Evolutionary conservation across 176 grass and related monocot species (phyloP).

Genomic region (Aegilops umbellulata): DNA sequence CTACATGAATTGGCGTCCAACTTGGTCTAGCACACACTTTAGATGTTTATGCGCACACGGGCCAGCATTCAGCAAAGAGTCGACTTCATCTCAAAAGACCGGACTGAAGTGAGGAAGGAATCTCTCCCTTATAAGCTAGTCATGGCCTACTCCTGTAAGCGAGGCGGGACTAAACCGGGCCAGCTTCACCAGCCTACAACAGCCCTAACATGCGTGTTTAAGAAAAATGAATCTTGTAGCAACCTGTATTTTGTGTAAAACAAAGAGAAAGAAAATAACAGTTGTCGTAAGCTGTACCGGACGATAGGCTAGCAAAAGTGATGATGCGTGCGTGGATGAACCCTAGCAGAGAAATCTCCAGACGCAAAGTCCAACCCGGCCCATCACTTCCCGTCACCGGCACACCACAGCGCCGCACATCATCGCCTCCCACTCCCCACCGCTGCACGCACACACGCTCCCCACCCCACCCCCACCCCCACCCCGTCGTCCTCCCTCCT

Average conservation of each 20-base stretch:
- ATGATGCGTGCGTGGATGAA: background rate
- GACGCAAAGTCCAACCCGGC: slow-evolving; percentile 18
- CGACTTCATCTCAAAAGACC: too few species aligned
- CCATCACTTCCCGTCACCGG: background rate
- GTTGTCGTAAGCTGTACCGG: background rate
- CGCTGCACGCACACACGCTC: background rate
- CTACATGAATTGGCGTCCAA: too few species aligned
- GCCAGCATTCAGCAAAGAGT: too few species aligned
- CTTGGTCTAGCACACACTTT: too few species aligned
- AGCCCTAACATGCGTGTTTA: too few species aligned
- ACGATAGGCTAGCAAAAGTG: background rate
- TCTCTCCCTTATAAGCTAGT: too few species aligned
- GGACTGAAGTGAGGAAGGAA: too few species aligned
- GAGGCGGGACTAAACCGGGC: too few species aligned
- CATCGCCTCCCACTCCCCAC: background rate
- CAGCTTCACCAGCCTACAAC: too few species aligned
- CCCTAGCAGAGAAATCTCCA: background rate
- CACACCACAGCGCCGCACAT: background rate
- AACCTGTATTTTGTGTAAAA: background rate
- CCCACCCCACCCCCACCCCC: background rate
- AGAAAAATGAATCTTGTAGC: too few species aligned
- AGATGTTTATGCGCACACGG: too few species aligned
- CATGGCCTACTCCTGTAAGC: too few species aligned
- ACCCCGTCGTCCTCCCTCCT: background rate
- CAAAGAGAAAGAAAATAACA: background rate